Conservation (phyloP, 768 basidiomycete genomes). For the Tephrocybe sp. region DNA sequence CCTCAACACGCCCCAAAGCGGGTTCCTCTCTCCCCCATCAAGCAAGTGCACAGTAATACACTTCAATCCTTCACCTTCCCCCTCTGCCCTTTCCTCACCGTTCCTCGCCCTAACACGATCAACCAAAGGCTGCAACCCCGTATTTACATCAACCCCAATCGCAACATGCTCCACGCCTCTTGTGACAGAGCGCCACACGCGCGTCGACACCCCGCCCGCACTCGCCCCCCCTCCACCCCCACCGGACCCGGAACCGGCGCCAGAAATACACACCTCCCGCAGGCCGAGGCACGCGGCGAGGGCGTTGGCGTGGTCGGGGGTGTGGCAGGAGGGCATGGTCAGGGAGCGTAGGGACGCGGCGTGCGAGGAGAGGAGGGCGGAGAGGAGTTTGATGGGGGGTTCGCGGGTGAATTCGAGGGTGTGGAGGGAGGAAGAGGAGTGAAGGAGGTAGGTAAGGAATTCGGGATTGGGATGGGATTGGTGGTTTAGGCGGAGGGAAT, state of each 20-base stretch:
- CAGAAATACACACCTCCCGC: too few relatives aligned
- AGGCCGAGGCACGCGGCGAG: too few relatives aligned
- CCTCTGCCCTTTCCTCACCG: conserved; percentile 12
- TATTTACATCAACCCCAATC: conserved; percentile 60
- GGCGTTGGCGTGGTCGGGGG: conserved; percentile 46
- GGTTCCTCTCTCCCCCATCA: conserved; percentile 49
- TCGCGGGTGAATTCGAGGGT: conserved; percentile 61
- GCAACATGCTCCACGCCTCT: conserved; percentile 52
- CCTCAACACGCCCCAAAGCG: conserved; percentile 52
- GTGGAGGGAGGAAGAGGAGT: conserved; percentile 53
- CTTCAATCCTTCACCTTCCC: conserved; percentile 31
- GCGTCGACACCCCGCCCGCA: conserved; percentile 38
- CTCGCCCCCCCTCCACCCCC: too few relatives aligned
- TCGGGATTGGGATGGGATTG: conserved; percentile 61
- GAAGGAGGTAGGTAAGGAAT: conserved; percentile 71
- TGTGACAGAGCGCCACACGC: conserved; percentile 50
- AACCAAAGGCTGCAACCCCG: conserved; percentile 52
- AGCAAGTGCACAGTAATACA: conserved; percentile 56
- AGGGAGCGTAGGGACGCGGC: conserved; percentile 51
- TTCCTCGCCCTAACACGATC: conserved; percentile 49
- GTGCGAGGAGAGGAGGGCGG: conserved; percentile 53
- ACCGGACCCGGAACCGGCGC: too few relatives aligned
- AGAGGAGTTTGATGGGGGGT: conserved; percentile 53
- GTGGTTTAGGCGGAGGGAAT: conserved; percentile 63
- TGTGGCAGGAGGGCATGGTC: conserved; percentile 53